Conservation (phyloP, 1,284 basidiomycete species). For the Neolentinus lepideus region DNA sequence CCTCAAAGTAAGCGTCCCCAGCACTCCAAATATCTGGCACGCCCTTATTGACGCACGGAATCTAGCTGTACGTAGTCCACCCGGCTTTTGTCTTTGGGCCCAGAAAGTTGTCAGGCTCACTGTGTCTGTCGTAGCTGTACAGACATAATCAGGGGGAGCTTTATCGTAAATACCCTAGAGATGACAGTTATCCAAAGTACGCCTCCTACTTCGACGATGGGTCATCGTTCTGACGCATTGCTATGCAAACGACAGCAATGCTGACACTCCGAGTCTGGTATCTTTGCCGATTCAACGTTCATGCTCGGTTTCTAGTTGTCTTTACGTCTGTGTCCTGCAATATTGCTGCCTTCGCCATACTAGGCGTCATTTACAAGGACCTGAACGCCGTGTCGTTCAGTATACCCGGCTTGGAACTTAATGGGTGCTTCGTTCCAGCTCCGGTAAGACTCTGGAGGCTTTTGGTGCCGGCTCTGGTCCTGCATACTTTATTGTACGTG, state of each 20-base stretch:
- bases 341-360: conserved; percentile 6
- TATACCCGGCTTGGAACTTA: conserved; percentile 8
- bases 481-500: conserved; percentile 17
- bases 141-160: background rate
- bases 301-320: conserved; percentile 11
- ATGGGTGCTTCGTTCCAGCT: conserved; percentile 14
- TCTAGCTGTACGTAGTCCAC: background rate
- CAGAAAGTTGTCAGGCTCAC: too few relatives aligned
- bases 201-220: conserved; percentile 15
- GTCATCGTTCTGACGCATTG: background rate
- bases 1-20: background rate
- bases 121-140: conserved; percentile 7
- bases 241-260: conserved; percentile 12
- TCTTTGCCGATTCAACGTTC: conserved; percentile 15
- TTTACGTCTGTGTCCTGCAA: conserved; percentile 10
- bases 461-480: conserved; percentile 14
- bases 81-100: too few relatives aligned
- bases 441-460: conserved; percentile 15
- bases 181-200: conserved; percentile 5
- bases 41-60: background rate
- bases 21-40: background rate
- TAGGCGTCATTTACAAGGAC: conserved; percentile 11
- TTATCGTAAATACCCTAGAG: background rate
- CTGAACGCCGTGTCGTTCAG: conserved; percentile 8
- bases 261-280: conserved; percentile 22